These are phyloP conservation scores for Dendrocalamus sinicus DNA, from an alignment of 176 grass and related monocot genomes.

Conservation along the genomic window DNA sequence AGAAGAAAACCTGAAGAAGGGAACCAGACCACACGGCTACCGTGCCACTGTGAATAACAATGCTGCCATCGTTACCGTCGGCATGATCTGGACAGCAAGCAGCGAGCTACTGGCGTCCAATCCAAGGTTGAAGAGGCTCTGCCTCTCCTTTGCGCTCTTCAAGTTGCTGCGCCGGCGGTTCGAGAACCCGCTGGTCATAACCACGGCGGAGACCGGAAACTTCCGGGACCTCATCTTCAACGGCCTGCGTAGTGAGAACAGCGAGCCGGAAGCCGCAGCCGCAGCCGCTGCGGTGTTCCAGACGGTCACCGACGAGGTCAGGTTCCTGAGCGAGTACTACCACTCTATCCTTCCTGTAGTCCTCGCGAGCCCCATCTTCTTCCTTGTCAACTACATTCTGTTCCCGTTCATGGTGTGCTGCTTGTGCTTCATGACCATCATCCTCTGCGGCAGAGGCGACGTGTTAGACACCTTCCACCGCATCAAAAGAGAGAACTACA, in stretches of 20 bases:
- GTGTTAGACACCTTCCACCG: not conserved
- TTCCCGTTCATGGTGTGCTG: not conserved
- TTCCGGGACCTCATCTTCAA: constrained; percentile 22
- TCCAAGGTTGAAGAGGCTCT: constrained; percentile 32
- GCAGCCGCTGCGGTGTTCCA: constrained; percentile 1
- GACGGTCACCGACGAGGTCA: constrained; percentile 11
- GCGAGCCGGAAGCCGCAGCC: not conserved
- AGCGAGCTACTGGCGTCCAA: too few relatives aligned
- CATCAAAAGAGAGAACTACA: not conserved
- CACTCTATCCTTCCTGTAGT: constrained; percentile 27
- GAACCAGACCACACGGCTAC: too few relatives aligned
- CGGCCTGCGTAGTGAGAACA: not conserved
- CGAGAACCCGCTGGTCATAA: constrained; percentile 3
- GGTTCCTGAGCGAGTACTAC: constrained; percentile 32
- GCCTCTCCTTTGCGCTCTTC: constrained; percentile 44
- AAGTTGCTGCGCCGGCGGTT: constrained; percentile 35
- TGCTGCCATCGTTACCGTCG: too few relatives aligned
- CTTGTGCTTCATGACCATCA: not conserved
- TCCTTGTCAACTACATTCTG: constrained; percentile 8
- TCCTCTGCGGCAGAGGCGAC: not conserved
- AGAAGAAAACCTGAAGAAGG: too few relatives aligned
- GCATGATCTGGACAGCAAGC: too few relatives aligned
- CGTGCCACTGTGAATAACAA: too few relatives aligned
- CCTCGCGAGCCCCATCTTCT: constrained; percentile 23
- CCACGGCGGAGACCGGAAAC: not conserved